phyloP scores from a whole-genome alignment of 2,329 filamentous ascomycete genomes.

The Cladophialophora psammophila region DNA sequence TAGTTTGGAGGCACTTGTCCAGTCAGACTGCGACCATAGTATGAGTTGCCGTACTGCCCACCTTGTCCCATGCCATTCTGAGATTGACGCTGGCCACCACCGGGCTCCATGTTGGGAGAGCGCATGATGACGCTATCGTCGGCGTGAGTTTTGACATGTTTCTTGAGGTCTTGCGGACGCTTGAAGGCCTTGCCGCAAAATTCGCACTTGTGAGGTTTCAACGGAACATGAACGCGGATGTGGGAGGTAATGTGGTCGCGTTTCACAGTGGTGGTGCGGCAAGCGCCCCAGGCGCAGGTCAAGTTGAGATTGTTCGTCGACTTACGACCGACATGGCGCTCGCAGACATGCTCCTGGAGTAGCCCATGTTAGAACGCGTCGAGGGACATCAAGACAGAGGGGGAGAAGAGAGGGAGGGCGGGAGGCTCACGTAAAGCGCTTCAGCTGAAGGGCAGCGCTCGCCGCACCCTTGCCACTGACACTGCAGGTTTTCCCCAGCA shows the following conservation, averaged over 20 bases:
- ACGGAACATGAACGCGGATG: constrained; percentile 96
- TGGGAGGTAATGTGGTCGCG: constrained; percentile 99
- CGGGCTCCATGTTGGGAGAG: constrained; percentile 64
- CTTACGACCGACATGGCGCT: constrained; percentile 97
- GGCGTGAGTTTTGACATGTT: constrained; percentile 98
- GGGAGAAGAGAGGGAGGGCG: neutral
- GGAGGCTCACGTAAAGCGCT: constrained; percentile 64
- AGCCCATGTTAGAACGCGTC: constrained; percentile 21
- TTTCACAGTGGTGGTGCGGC: constrained; percentile 96
- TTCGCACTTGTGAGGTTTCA: constrained; percentile 99
- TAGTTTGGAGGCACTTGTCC: constrained; percentile 40
- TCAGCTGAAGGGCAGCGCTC: constrained; percentile 66
- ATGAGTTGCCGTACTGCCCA: constrained; percentile 39
- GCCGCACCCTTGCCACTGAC: constrained; percentile 69
- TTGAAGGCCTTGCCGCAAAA: constrained; percentile 99
- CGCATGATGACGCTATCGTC: constrained; percentile 83
- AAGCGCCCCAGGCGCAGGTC: constrained; percentile 96
- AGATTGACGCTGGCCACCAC: constrained; percentile 51
- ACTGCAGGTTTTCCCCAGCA: constrained; percentile 53
- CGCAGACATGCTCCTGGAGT: constrained; percentile 90
- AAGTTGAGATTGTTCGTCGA: constrained; percentile 98
- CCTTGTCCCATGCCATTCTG: constrained; percentile 40
- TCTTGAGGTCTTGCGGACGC: constrained; percentile 97
- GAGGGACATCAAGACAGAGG: constrained; percentile 31
- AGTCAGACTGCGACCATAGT: constrained; percentile 39